Evolutionary conservation across 2,329 filamentous ascomycete species (phyloP), one percentile per base, ranked within the genome.

Genomic region (Aspergillus amoenus): DNA sequence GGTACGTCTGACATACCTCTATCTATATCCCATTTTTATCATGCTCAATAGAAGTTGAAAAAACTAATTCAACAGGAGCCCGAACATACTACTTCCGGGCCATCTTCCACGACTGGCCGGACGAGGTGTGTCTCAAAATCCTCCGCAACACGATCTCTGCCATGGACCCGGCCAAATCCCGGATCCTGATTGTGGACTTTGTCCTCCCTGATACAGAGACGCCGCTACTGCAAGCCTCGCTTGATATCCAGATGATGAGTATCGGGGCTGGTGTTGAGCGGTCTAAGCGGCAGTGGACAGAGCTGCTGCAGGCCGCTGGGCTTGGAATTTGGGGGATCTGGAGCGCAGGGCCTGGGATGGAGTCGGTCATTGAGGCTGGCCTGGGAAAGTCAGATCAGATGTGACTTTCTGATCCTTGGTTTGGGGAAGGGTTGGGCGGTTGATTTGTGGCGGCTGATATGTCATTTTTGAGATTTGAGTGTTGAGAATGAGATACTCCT

Each of bases 231-330:
- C 68, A 68, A 34, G 61, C 69, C 2, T 66, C 68, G 0, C 54
- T 74, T 34, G 73, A 76, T 56, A 70, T 76, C 43, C 67, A 72
- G 55, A 76, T 75, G 73, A 75, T 76, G 72, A 70, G 69, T 32
- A 68, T 73, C 15, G 67, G 66, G 2, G 66, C 71, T 1, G 72
- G 72, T 0, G 63, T 69, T 2, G 73, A 75, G 59, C 61, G 73
- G 18, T 72, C 73, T 1, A 62, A 68, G 48, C 59, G 55, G 7
- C 68, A 76, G 50, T 75, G 72, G 73, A 59, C 61, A 12, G 59
- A 64, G 22, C 45, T 75, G 9, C 58, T 75, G 17, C 39, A 61
- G 2, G 60, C 52, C 11, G 69, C 62, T 11, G 72, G 70, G 2
- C 53, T 74, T 52, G 62, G 70, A 50, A 66, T 73, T 32, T 58